Evolutionary conservation across 345 rosid genomes (phyloP), one percentile per base, ranked within the genome.

Genomic region (Gossypium herbaceum): DNA sequence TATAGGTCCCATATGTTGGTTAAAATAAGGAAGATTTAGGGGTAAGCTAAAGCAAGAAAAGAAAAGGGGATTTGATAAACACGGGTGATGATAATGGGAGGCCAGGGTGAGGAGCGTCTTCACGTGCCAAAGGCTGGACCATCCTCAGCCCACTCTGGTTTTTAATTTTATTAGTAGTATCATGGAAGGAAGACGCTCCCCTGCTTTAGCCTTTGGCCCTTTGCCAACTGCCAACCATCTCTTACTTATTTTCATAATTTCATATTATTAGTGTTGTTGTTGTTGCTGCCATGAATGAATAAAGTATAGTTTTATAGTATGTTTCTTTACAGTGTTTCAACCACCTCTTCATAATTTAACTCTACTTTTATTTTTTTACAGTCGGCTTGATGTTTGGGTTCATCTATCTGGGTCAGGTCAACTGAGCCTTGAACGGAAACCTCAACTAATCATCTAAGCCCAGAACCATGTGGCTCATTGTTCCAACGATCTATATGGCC

Each of bases 51-150:
- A 34, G 41, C 51, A 48, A 61, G 59, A 16, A 60, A 45, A 22
- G 7, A 9, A 62, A 34, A 57, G 29, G 41, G 29, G 24, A 29
- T 25, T 61, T 73, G 69, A 73, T 61, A 48, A 34, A 70, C 59
- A 70, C 58, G 17, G 60, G 61, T 70, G 73, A 70, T 51, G 58
- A 52, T 70, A 27, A 52, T 24, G 27, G 73, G 45, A 55, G 74
- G 44, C 1, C 24, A 15, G 12, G 9, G 29, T 12, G 76, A 73
- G 70, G 76, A 73, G 76, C 70, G 76, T 73, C 76, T 73, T 62
- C 48, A 48, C 76, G 76, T 73, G 76, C 68, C 45, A 73, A 73
- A 73, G 50, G 19, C 76, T 73, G 76, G 76, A 73, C 76, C 76
- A 62, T 43, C 1, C 16, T 1, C 12, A 0, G 41, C 8, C 24